These are phyloP conservation scores for Myochromella boudieri DNA, from an alignment of 768 basidiomycete species.

Conservation along the genomic window DNA sequence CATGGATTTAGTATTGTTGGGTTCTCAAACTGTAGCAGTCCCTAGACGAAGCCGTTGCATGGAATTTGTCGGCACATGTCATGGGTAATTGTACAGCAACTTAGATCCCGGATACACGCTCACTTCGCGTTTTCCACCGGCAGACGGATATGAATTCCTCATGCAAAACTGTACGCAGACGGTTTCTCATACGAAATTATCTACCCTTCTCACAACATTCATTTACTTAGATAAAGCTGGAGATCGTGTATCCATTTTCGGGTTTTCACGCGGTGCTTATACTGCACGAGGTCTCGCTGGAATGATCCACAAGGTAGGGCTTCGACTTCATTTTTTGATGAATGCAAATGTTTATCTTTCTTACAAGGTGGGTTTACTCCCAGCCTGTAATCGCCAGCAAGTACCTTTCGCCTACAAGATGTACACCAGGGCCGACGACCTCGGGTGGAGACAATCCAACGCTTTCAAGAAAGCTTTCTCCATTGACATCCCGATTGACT, in stretches of 20 bases:
- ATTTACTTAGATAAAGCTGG: slow-evolving; percentile 35
- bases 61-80: slow-evolving; percentile 52
- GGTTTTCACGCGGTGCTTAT: slow-evolving; percentile 60
- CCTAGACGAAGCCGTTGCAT: slow-evolving; percentile 44
- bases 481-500: slow-evolving; percentile 41
- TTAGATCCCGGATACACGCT: background rate
- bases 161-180: slow-evolving; percentile 52
- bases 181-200: background rate
- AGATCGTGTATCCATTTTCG: slow-evolving; percentile 53
- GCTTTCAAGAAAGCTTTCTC: slow-evolving; percentile 48
- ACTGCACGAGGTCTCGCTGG: slow-evolving; percentile 43
- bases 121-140: background rate
- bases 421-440: slow-evolving; percentile 34
- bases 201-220: background rate
- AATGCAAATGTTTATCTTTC: background rate
- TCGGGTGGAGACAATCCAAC: slow-evolving; percentile 27
- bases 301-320: slow-evolving; percentile 53
- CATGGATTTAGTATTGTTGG: background rate
- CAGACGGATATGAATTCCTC: slow-evolving; percentile 58
- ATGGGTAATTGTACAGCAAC: slow-evolving; percentile 32
- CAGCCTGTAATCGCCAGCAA: slow-evolving; percentile 53
- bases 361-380: slow-evolving; percentile 53
- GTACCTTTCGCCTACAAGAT: slow-evolving; percentile 62
- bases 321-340: slow-evolving; percentile 19
- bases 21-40: slow-evolving; percentile 20